phyloP scores from a whole-genome alignment of 768 basidiomycete species.

The Arthromyces matolae region DNA sequence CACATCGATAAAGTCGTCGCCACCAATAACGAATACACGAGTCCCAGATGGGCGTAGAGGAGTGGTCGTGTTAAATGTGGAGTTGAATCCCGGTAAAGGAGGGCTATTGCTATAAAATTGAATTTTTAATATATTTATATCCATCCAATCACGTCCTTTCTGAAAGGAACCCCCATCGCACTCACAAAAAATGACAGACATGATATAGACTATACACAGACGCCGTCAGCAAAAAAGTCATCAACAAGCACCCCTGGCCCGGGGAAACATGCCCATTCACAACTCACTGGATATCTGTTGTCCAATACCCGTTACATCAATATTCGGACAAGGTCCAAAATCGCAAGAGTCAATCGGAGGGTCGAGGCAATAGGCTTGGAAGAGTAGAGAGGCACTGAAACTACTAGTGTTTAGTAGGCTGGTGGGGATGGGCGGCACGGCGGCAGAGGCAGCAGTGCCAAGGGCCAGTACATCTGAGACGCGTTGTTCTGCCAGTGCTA shows the following conservation, averaged over 20 bases:
- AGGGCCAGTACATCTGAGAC: no score
- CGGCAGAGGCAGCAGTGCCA: no score
- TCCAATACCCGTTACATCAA: constrained; percentile 1
- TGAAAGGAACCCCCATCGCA: neutral
- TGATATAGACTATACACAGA: neutral
- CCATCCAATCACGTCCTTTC: neutral
- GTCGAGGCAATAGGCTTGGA: constrained; percentile 1
- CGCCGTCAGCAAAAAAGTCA: no score
- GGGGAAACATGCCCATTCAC: neutral
- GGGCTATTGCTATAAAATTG: neutral
- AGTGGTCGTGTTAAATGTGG: neutral
- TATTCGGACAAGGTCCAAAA: neutral
- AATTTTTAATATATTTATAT: neutral
- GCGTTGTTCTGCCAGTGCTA: no score
- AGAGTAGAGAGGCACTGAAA: no score
- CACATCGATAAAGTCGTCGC: neutral
- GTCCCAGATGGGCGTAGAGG: constrained; percentile 1
- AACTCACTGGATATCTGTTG: constrained; percentile 1
- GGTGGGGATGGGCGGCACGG: no score
- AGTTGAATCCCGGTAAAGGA: neutral
- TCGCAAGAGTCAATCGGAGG: neutral
- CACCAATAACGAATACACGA: neutral
- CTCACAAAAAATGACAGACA: neutral
- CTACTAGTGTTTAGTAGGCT: no score
- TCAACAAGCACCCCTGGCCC: no score